Conservation (phyloP, 495 filamentous ascomycete genomes). For the Saxispiralis lemnorum region DNA sequence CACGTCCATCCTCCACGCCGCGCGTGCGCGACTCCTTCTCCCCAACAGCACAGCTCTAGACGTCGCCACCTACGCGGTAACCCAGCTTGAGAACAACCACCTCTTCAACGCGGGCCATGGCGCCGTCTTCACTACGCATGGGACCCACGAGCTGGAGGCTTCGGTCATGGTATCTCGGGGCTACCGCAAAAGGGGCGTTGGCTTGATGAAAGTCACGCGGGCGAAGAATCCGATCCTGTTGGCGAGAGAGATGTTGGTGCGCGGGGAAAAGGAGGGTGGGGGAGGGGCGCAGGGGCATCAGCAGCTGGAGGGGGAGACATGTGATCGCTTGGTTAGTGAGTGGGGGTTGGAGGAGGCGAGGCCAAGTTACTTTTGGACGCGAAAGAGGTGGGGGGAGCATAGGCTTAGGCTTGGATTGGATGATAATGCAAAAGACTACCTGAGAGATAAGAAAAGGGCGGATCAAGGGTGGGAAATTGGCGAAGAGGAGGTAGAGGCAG, state of each 20-base stretch:
- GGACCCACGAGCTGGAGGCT: conserved; percentile 73
- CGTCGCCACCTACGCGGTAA: conserved; percentile 58
- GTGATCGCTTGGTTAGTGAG: conserved; percentile 44
- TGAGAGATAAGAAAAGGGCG: conserved; percentile 2
- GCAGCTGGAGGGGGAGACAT: conserved; percentile 45
- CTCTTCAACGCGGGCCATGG: conserved; percentile 78
- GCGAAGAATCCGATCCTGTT: conserved; percentile 68
- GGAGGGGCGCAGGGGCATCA: conserved; percentile 41
- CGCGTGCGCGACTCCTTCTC: conserved; percentile 26
- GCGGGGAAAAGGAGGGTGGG: conserved; percentile 28
- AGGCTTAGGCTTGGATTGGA: conserved; percentile 34
- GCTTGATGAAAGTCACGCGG: conserved; percentile 49
- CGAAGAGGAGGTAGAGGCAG: background rate
- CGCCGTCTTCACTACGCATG: conserved; percentile 68
- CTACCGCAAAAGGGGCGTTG: conserved; percentile 55
- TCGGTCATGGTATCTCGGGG: conserved; percentile 76
- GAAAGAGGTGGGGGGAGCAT: conserved; percentile 72
- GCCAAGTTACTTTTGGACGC: conserved; percentile 60
- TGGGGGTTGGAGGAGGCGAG: conserved; percentile 56
- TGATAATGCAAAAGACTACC: conserved; percentile 9
- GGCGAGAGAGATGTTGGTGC: conserved; percentile 53
- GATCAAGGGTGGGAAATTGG: background rate
- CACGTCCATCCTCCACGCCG: conserved; percentile 37
- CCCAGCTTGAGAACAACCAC: conserved; percentile 58
- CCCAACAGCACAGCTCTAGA: conserved; percentile 39